phyloP scores from a whole-genome alignment of 352 stramenopile genomes.

The Pythium guiyangense region DNA sequence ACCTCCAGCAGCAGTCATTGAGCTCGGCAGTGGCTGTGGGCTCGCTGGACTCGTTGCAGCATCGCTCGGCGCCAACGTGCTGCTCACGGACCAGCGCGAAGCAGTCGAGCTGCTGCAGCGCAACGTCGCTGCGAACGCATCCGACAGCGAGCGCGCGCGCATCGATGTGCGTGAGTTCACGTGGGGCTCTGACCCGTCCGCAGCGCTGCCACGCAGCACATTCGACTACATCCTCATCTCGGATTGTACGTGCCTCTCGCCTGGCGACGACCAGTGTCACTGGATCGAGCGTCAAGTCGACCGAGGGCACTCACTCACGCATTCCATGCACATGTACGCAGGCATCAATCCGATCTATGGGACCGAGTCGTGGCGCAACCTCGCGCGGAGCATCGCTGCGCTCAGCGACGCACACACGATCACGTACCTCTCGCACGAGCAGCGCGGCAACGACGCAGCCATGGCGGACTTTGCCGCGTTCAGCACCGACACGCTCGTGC shows the following conservation, averaged over 20 bases:
- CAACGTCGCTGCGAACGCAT: slow-evolving; percentile 51
- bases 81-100: slow-evolving; percentile 71
- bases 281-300: neutral
- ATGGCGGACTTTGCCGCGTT: slow-evolving; percentile 66
- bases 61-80: slow-evolving; percentile 51
- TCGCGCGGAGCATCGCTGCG: slow-evolving; percentile 58
- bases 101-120: slow-evolving; percentile 59
- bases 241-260: slow-evolving; percentile 47
- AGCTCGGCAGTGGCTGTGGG: slow-evolving; percentile 75
- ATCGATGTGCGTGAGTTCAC: slow-evolving; percentile 50
- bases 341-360: slow-evolving; percentile 86
- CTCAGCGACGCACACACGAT: slow-evolving; percentile 48
- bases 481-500: slow-evolving; percentile 25
- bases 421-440: slow-evolving; percentile 71
- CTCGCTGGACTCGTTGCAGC: slow-evolving; percentile 67
- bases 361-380: slow-evolving; percentile 67
- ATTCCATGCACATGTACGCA: slow-evolving; percentile 2
- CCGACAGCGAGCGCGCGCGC: slow-evolving; percentile 26
- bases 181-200: slow-evolving; percentile 41
- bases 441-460: slow-evolving; percentile 65
- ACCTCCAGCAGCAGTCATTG: slow-evolving; percentile 33
- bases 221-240: slow-evolving; percentile 74
- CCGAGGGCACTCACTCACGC: neutral
- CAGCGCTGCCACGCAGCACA: slow-evolving; percentile 17
- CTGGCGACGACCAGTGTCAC: too few species aligned